Base-by-base conservation (phyloP, 148 eudicot genomes). In the Amaranthus cruentus region DNA sequence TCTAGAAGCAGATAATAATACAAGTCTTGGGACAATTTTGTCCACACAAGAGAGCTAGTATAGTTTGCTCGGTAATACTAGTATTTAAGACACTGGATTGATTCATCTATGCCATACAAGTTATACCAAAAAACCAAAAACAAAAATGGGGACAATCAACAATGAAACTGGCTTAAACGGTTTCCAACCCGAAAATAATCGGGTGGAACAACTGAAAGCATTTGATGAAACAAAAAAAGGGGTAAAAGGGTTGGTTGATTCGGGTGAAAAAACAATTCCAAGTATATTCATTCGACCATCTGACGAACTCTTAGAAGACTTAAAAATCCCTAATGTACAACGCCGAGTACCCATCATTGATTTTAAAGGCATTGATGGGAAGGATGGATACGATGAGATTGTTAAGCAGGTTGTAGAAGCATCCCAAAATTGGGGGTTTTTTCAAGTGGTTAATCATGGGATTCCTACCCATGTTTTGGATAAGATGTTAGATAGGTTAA, bases 391-490 rank as follows among this genome's bases (percentile, higher is more conserved):
- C 15, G 76, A 52, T 6, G 51, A 64, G 51, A 77, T 80, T 5
- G 73, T 81, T 12, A 56, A 76, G 21, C 55, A 76, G 52, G 28
- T 84, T 9, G 13, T 62, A 43, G 14, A 57, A 28, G 86, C 79
- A 6, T 62, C 79, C 6, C 50, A 75, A 14, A 70, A 75, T 2
- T 78, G 86, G 84, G 86, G 86, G 11, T 75, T 84, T 52, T 84
- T 84, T 56, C 84, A 81, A 55, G 74, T 81, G 18, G 52, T 81
- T 4, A 75, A 84, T 55, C 86, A 84, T 64, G 82, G 78, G 6
- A 78, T 84, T 12, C 73, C 86, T 0, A 1, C 28, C 8, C 59
- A 73, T 44, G 67, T 81, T 0, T 47, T 79, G 66, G 79, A 81
- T 0, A 65, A 73, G 47, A 81, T 75, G 44, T 9, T 78, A 0